Evolutionary conservation across 495 filamentous ascomycete species (phyloP).

Genomic region (Schizothecium vesticola): DNA sequence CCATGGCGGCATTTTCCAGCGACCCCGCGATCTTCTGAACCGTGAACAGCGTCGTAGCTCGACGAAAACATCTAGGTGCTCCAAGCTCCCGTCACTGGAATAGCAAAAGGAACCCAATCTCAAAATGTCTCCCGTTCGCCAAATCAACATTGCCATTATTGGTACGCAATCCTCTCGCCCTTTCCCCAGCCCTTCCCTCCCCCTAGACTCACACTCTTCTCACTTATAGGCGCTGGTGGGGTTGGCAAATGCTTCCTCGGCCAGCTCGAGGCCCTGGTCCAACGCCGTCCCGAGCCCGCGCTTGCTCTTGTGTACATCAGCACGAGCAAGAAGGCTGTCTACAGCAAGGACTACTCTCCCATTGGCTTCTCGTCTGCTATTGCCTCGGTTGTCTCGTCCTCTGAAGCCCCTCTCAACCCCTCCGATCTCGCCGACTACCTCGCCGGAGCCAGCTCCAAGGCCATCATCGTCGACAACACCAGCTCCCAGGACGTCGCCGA

Average conservation of each 20-base stretch:
- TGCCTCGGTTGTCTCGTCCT: conserved; percentile 50
- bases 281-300: conserved; percentile 49
- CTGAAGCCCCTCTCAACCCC: conserved; percentile 53
- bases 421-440: conserved; percentile 68
- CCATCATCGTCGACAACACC: conserved; percentile 89
- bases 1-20: conserved; percentile 16
- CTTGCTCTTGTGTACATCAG: conserved; percentile 73
- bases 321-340: conserved; percentile 72
- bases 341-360: conserved; percentile 53
- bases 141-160: conserved; percentile 32
- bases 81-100: not conserved
- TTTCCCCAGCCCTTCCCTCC: not conserved
- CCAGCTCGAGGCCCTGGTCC: conserved; percentile 61
- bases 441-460: conserved; percentile 59
- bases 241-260: conserved; percentile 86
- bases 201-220: conserved; percentile 12
- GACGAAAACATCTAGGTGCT: not conserved
- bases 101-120: not conserved
- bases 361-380: conserved; percentile 52
- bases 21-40: conserved; percentile 12
- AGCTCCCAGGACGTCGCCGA: conserved; percentile 74
- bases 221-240: conserved; percentile 71
- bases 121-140: conserved; percentile 25
- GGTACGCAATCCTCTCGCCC: conserved; percentile 15
- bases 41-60: not conserved